Evolutionary conservation across 2,329 filamentous ascomycete genomes (phyloP).

Genomic region (Gremmenia infestans): DNA sequence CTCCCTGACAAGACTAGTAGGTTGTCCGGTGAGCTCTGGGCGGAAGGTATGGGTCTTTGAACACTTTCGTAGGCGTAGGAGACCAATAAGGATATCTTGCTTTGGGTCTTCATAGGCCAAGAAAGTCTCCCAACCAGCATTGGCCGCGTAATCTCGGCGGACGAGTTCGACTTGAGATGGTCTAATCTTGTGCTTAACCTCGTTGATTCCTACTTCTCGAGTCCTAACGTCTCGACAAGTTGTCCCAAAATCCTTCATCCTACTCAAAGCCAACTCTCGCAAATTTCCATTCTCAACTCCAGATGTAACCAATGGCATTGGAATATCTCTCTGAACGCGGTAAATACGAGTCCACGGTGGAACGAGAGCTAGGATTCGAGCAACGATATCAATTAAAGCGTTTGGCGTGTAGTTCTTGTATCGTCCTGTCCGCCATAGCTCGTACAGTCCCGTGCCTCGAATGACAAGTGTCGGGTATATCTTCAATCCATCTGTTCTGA

Average conservation of each 20-base stretch:
- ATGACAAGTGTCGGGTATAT: slow-evolving; percentile 98
- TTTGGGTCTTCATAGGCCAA: slow-evolving; percentile 97
- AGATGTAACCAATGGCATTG: slow-evolving; percentile 99
- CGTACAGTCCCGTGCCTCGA: slow-evolving; percentile 90
- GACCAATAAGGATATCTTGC: slow-evolving; percentile 92
- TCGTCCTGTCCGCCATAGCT: slow-evolving; percentile 91
- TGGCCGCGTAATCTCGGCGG: slow-evolving; percentile 87
- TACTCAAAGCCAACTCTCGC: slow-evolving; percentile 84
- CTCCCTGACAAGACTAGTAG: slow-evolving; percentile 87
- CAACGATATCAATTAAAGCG: slow-evolving; percentile 89
- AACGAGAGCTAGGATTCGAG: slow-evolving; percentile 89
- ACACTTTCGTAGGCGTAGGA: slow-evolving; percentile 86
- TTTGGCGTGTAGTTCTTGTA: slow-evolving; percentile 99
- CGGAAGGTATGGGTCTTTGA: slow-evolving; percentile 88
- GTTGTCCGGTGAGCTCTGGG: slow-evolving; percentile 77
- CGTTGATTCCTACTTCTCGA: slow-evolving; percentile 95
- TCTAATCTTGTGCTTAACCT: slow-evolving; percentile 97
- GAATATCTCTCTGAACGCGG: slow-evolving; percentile 95
- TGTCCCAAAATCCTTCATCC: slow-evolving; percentile 99
- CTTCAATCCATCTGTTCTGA: slow-evolving; percentile 93
- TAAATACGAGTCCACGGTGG: slow-evolving; percentile 99
- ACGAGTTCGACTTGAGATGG: slow-evolving; percentile 95
- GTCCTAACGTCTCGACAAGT: slow-evolving; percentile 95
- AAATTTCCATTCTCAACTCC: slow-evolving; percentile 98
- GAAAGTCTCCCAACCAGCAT: slow-evolving; percentile 98